A percentile compares a stretch with the other conserved stretches of the same genome.
These are phyloP conservation scores for Bassia scoparia DNA, from an alignment of 148 eudicot species.

Conservation along the genomic window DNA sequence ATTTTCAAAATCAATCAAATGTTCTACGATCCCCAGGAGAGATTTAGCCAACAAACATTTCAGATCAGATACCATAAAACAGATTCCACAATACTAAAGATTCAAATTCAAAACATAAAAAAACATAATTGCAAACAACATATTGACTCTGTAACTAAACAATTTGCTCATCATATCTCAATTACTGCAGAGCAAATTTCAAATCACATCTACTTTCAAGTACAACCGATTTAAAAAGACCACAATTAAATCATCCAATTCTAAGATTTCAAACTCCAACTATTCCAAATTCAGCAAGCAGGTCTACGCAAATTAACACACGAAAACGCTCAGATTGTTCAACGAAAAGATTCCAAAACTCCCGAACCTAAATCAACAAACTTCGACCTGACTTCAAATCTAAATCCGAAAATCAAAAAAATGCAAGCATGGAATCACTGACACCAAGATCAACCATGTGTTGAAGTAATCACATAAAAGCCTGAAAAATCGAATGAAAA, in stretches of 20 bases:
- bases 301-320: constrained; percentile 10
- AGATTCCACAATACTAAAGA: background rate
- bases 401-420: background rate
- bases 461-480: background rate
- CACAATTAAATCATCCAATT: constrained; percentile 6
- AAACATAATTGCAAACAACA: background rate
- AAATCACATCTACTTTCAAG: background rate
- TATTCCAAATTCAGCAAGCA: background rate
- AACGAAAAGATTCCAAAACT: background rate
- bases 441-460: background rate
- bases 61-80: background rate
- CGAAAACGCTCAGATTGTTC: background rate
- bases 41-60: background rate
- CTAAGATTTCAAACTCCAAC: background rate
- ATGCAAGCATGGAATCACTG: background rate
- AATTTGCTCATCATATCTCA: background rate
- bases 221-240: background rate
- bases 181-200: background rate
- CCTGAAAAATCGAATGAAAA: background rate
- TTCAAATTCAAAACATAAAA: background rate
- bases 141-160: background rate
- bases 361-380: background rate
- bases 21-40: constrained; percentile 6
- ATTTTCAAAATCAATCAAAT: background rate
- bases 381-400: background rate